phyloP scores from a whole-genome alignment of 75 land plant genomes.

The Pinus tabuliformis region DNA sequence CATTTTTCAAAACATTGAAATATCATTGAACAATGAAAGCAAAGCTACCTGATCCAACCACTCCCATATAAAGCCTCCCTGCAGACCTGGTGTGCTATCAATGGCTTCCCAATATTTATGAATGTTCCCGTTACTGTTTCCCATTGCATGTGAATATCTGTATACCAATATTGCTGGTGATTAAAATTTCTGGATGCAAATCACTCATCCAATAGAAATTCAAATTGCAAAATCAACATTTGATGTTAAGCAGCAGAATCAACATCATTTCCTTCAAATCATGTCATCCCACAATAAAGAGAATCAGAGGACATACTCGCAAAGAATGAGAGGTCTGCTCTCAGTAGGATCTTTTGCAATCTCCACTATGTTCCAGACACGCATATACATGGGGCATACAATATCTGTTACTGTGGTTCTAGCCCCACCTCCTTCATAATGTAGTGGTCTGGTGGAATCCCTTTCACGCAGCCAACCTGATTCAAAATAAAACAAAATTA shows the following conservation, averaged over 20 bases:
- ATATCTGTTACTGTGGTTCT: slow-evolving; percentile 92
- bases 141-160: slow-evolving; percentile 99
- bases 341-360: slow-evolving; percentile 89
- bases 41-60: slow-evolving; percentile 95
- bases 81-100: slow-evolving; percentile 86
- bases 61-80: slow-evolving; percentile 99
- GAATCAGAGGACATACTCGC: slow-evolving; percentile 74
- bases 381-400: slow-evolving; percentile 99
- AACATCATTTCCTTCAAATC: neutral
- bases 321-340: slow-evolving; percentile 84
- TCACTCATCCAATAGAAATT: neutral
- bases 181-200: neutral
- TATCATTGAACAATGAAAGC: neutral
- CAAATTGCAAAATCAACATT: neutral
- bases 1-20: neutral
- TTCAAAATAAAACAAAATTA: neutral
- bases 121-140: slow-evolving; percentile 96
- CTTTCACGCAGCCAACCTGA: slow-evolving; percentile 85
- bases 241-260: neutral
- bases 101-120: slow-evolving; percentile 96
- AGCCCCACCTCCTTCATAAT: slow-evolving; percentile 99
- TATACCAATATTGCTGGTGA: neutral
- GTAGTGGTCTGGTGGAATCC: slow-evolving; percentile 81
- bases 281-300: neutral
- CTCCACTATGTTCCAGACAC: slow-evolving; percentile 95